Conservation (phyloP, 257 asterid species). For the Echites panduratus region DNA sequence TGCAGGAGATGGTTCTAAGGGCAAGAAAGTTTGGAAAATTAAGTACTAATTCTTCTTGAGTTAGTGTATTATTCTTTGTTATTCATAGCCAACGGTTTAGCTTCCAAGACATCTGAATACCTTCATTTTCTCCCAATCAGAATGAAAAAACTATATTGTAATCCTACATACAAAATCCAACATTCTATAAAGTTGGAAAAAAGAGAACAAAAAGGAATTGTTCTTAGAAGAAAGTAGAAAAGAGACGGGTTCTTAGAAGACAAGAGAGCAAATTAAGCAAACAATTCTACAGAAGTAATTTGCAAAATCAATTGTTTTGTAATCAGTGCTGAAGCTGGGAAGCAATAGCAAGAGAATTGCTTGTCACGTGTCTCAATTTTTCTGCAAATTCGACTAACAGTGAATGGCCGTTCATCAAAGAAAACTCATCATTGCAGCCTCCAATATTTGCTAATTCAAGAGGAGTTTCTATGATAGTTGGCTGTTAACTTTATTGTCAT, state of each 20-base stretch:
- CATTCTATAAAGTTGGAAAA: neutral
- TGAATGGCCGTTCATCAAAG: slow-evolving; percentile 8
- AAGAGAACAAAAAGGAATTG: too few species aligned
- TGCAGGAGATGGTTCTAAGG: too few species aligned
- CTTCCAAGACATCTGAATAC: neutral
- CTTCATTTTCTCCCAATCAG: neutral
- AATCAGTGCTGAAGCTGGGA: slow-evolving; percentile 7
- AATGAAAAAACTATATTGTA: neutral
- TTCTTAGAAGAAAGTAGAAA: too few species aligned
- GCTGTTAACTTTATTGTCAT: slow-evolving; percentile 7
- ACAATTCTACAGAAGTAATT: neutral
- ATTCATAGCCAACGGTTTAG: neutral
- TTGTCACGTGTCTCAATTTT: slow-evolving; percentile 43
- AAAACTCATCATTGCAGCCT: slow-evolving; percentile 40
- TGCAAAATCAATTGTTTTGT: neutral
- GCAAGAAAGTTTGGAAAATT: too few species aligned
- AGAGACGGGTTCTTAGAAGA: too few species aligned
- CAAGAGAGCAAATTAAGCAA: too few species aligned
- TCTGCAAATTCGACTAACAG: slow-evolving; percentile 18
- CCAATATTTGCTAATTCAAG: slow-evolving; percentile 25
- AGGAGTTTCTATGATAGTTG: slow-evolving; percentile 13
- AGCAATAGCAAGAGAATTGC: slow-evolving; percentile 42
- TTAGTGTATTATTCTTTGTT: neutral
- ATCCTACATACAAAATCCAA: neutral
- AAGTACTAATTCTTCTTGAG: too few species aligned